Base-by-base conservation (phyloP, 2,329 filamentous ascomycete genomes). In the Phialemoniopsis sp. region DNA sequence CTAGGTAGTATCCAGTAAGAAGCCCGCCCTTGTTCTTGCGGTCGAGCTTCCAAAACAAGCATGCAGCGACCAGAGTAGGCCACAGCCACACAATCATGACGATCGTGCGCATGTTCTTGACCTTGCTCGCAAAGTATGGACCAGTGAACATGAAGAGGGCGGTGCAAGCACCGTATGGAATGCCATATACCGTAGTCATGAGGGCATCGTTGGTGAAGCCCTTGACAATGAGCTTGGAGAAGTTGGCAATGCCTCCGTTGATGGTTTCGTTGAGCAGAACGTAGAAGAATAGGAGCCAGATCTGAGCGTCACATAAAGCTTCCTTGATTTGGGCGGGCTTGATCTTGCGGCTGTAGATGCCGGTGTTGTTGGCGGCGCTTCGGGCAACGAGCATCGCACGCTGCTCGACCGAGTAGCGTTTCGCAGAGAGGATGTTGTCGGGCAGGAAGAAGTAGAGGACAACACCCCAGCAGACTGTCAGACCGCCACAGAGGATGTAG, bases 331-430 rank as follows among this genome's bases (percentile, higher is more conserved):
- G 65, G 4, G 55, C 49, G 31, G 51, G 52, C 42, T 59, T 65
- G 49, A 69, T 68, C 16, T 57, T 57, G 36, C 63, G 58, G 40
- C 59, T 62, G n/a, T 65, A 59, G 15, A 68, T 59, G n/a, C 64
- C 64, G 2, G 60, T 60, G 32, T 61, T 42, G 45, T 57, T 55
- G 21, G 51, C 47, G 15, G 50, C 45, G 34, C 54, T 56, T 19
- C 60, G 52, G n/a, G 29, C 35, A 3, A 36, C 19, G 31, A 41
- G 32, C 5, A 39, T 26, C 13, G 34, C 29, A 17, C 38, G 37
- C 26, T 47, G 42, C 13, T 35, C 35, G 9, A 34, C 42, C 33
- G 35, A 37, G 21, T 45, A 30, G 2, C 51, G 49, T 41, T 57
- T 64, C 1, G 62, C 56, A 10, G 57, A 55, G 43, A 65, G 48